A percentile compares a stretch with the other conserved stretches of the same genome.
Conservation (phyloP, 208 protist species). For the Zelonia costaricensis region DNA sequence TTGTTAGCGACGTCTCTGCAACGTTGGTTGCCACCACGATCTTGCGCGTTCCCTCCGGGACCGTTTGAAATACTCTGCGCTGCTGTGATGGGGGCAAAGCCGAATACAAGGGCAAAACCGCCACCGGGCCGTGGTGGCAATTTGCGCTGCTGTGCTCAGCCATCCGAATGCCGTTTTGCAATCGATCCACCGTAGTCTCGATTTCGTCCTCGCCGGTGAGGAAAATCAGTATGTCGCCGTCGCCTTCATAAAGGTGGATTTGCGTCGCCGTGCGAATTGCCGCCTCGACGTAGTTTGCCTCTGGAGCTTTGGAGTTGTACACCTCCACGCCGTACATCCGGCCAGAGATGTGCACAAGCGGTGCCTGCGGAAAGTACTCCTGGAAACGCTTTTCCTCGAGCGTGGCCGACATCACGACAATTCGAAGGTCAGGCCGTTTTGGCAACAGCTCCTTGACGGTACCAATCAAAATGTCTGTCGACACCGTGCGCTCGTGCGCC, state of each 20-base stretch:
- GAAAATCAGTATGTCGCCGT: slow-evolving; percentile 99
- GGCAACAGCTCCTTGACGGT: slow-evolving; percentile 94
- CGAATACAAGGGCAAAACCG: slow-evolving; percentile 98
- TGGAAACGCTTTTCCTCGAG: slow-evolving; percentile 98
- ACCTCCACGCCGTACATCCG: slow-evolving; percentile 94
- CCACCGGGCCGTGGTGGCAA: slow-evolving; percentile 80
- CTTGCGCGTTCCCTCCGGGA: slow-evolving; percentile 90
- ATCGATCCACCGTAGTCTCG: slow-evolving; percentile 97
- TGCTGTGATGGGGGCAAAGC: slow-evolving; percentile 97
- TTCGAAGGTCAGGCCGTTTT: slow-evolving; percentile 90
- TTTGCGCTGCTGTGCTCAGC: slow-evolving; percentile 75
- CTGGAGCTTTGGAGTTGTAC: slow-evolving; percentile 84
- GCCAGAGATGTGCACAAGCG: slow-evolving; percentile 98
- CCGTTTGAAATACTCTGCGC: slow-evolving; percentile 96
- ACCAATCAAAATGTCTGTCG: slow-evolving; percentile 99
- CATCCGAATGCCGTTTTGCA: slow-evolving; percentile 86
- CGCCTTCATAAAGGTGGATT: slow-evolving; percentile 96
- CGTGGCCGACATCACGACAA: slow-evolving; percentile 98
- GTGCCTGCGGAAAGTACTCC: slow-evolving; percentile 96
- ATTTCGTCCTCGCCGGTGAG: slow-evolving; percentile 99
- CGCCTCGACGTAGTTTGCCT: slow-evolving; percentile 97
- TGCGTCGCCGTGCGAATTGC: slow-evolving; percentile 97
- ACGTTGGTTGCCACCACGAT: slow-evolving; percentile 99
- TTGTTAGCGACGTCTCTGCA: slow-evolving; percentile 99
- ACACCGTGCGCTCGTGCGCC: slow-evolving; percentile 99